Base-by-base conservation (phyloP, 345 rosid species). In the Melastoma malabathricum region DNA sequence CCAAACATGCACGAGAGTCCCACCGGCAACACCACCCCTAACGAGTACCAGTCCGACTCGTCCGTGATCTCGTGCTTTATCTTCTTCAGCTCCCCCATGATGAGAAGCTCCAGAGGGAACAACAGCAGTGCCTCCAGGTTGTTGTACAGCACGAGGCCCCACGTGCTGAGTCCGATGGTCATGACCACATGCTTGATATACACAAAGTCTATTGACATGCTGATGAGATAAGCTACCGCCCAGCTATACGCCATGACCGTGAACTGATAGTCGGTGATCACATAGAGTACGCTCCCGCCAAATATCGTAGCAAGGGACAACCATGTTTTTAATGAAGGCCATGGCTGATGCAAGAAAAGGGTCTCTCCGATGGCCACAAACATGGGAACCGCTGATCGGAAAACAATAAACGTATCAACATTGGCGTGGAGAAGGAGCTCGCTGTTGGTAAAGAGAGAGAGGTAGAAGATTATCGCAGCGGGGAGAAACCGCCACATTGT, bases 401-500 rank as follows among this genome's bases (percentile, higher is more conserved):
- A 92, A 38, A 92, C 97, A 10, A 92, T 81, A 74, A 92, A 92
- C 15, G 98, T 92, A 57, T 92, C 98, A 18, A 87, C 95, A 69
- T 87, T 92, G 7, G 98, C 98, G 62, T 87, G 97, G 13, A 92
- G 87, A 44, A 87, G 80, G 57, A 92, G 97, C 79, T 92, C 97
- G 22, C 98, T 92, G 68, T 92, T 92, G 41, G 97, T 92, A 61
- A 92, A 92, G 25, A 92, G 77, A 3, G 98, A 84, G 55, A 92
- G 71, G 57, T 92, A 92, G 69, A 92, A 87, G 57, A 92, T 87
- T 60, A 83, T 68, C 12, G 98, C 97, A 1, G 97, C 97, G 0
- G 98, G 98, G 20, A 87, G 77, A 69, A 92, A 92, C 64, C 83
- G 71, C 97, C 97, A 87, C 90, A 87, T 79, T 13, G 98, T 92